These are phyloP conservation scores for Pseudodiploospora longispora DNA, from an alignment of 2,329 filamentous ascomycete species.

Conservation along the genomic window DNA sequence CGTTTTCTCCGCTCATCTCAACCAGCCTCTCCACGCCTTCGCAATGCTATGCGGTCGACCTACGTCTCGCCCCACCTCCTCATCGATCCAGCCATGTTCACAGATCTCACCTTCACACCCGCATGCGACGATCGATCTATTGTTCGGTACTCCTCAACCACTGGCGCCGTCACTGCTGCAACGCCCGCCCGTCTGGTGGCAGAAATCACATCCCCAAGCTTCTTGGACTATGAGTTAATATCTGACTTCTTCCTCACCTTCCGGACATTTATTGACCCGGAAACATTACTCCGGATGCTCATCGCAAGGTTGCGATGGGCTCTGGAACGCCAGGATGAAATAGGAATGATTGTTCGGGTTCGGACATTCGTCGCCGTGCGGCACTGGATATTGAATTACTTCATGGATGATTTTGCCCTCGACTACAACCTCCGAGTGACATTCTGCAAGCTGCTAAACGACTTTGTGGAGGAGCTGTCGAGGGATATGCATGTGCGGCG, in stretches of 20 bases:
- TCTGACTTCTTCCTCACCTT: slow-evolving; percentile 98
- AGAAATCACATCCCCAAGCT: slow-evolving; percentile 91
- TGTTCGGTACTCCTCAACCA: slow-evolving; percentile 68
- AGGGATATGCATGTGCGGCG: slow-evolving; percentile 36
- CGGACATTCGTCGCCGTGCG: slow-evolving; percentile 90
- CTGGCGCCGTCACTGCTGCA: slow-evolving; percentile 74
- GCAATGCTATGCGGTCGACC: slow-evolving; percentile 35
- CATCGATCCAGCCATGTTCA: slow-evolving; percentile 72
- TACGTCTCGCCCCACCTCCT: slow-evolving; percentile 41
- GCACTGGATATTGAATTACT: slow-evolving; percentile 98
- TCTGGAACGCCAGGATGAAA: slow-evolving; percentile 68
- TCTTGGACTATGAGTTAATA: slow-evolving; percentile 92
- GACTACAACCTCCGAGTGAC: slow-evolving; percentile 64
- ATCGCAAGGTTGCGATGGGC: slow-evolving; percentile 84
- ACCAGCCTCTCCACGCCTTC: slow-evolving; percentile 28
- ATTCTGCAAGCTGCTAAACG: slow-evolving; percentile 78
- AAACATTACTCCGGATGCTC: slow-evolving; percentile 73
- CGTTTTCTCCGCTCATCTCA: slow-evolving; percentile 18
- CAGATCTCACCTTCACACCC: slow-evolving; percentile 70
- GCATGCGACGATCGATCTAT: slow-evolving; percentile 69
- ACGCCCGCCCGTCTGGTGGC: slow-evolving; percentile 86
- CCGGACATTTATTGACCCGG: slow-evolving; percentile 71
- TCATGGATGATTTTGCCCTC: slow-evolving; percentile 83
- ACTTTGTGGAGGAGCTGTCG: slow-evolving; percentile 48
- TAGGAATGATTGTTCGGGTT: slow-evolving; percentile 88